Evolutionary conservation across 768 basidiomycete genomes (phyloP), one percentile per base, ranked within the genome.

Genomic region (Phaeolepiota aurea): DNA sequence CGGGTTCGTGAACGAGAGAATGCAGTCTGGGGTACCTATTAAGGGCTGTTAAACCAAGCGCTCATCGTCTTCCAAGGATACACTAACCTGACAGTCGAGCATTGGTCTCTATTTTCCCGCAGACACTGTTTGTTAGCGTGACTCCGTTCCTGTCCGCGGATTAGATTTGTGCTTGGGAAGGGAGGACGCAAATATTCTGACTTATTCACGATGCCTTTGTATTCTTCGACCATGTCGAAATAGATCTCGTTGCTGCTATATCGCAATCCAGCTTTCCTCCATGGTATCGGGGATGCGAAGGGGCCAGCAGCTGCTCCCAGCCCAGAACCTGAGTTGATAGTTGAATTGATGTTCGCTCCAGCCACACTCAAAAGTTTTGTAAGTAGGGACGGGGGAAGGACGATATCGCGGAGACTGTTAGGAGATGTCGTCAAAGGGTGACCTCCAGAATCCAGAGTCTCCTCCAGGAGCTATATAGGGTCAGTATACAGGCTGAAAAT

Each of bases 401-500:
- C 89, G 45, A 98, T 93, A 52, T 98, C 93, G 18, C 89, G 80
- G 1, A 98, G 70, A 14, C 88, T 82, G 52, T 89, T 93, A 2
- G 83, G 72, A 42, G 89, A 88, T 2, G 90, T 98, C 4, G 92
- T 96, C 25, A 93, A 68, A 0, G 92, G 92, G 55, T 92, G 83
- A 0, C 93, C 92, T 9, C 89, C 86, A 5, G 90, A 80, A 54
- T 94, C 92, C 19, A 98, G 65, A n/a, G 88, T 92, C 62, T 98
- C 93, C 63, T 94, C 93, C 20, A 96, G 72, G 13, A 98, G 76
- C 87, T 93, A 48, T 1, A 9, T 33, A 32, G 12, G 33, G 21
- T 20, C 20, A 33, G 41, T 42, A 40, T 31, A 47, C 21, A 41
- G 42, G 42, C 25, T 33, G 15, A 30, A 14, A 37, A 9, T 41